Conservation (phyloP, 176 grass and related monocot species). For the Saccharum officinarum region DNA sequence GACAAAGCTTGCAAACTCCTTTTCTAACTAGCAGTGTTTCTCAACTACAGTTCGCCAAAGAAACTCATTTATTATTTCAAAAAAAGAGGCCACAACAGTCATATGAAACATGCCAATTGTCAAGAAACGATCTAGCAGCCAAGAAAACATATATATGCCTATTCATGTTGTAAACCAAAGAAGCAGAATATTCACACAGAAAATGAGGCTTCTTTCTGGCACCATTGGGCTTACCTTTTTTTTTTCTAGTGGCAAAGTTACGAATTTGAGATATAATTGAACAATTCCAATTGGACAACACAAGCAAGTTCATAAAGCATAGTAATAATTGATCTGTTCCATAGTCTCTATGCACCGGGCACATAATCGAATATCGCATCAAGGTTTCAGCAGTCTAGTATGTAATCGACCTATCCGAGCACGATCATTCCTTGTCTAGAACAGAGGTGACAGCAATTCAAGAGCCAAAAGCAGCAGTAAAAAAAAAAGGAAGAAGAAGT, state of each 20-base stretch:
- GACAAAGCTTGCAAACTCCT: not conserved
- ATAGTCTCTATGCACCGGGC: not conserved
- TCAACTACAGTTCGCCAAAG: not conserved
- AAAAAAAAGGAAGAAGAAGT: not conserved
- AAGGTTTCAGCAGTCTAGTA: not conserved
- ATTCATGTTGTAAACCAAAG: slow-evolving; percentile 17
- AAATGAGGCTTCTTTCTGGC: not conserved
- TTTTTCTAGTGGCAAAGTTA: too few species aligned
- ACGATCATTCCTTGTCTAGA: not conserved
- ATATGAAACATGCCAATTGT: not conserved
- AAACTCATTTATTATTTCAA: not conserved
- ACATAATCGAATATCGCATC: not conserved
- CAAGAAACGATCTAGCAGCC: not conserved
- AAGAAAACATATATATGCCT: not conserved
- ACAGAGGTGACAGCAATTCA: not conserved
- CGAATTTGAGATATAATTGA: not conserved
- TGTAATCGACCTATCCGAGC: not conserved
- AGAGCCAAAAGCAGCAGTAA: not conserved
- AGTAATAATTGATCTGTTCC: not conserved
- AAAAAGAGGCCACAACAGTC: not conserved
- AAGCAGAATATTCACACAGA: not conserved
- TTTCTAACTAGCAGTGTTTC: not conserved
- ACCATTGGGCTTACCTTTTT: not conserved
- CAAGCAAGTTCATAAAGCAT: not conserved
- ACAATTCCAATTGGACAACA: not conserved